Evolutionary conservation across 768 basidiomycete species (phyloP), one percentile per base, ranked within the genome.

Genomic region (Termitomyces bulborhizus): DNA sequence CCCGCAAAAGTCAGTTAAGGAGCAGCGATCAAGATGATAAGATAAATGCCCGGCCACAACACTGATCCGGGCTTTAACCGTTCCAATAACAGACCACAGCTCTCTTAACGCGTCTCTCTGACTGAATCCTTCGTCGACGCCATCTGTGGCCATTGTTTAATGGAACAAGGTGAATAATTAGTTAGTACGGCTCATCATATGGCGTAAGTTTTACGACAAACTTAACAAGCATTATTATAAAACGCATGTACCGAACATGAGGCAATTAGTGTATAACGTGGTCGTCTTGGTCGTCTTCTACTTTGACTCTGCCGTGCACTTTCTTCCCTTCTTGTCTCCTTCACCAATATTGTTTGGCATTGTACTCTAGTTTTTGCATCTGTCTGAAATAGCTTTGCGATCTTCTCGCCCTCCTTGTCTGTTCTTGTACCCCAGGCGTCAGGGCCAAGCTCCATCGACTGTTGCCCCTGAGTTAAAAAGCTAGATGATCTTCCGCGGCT

Each of bases 161-260:
- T 54, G 29, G 53, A 51, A 57, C 50, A 43, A 59, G 47, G 46
- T 49, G 47, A 44, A 49, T 46, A 29, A 21, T 37, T 43, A 44
- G 54, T 41, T 41, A 34, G 41, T 26, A 24, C 46, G 53, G 44
- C 46, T 31, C 44, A 57, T 53, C 42, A 49, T 56, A 53, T 49
- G 57, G 58, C 60, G 71, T 68, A 59, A 68, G 67, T 66, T 57
- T 57, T 36, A 44, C 51, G 36, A 34, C 43, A 57, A 58, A 54
- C 48, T 57, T 59, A 50, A 50, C 42, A 47, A 55, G 39, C 32
- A 55, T 56, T 54, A 60, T 69, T 68, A 68, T 66, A 65, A 63
- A 69, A 72, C 75, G 73, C 75, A 76, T 78, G 78, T 70, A 63
- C 71, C 76, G 60, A 73, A 80, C 80, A 82, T 77, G 80, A 81